Percentiles rank a stretch among this genome's conserved stretches.
Conservation (phyloP, 1,284 basidiomycete species). For the Ustilago crameri region DNA sequence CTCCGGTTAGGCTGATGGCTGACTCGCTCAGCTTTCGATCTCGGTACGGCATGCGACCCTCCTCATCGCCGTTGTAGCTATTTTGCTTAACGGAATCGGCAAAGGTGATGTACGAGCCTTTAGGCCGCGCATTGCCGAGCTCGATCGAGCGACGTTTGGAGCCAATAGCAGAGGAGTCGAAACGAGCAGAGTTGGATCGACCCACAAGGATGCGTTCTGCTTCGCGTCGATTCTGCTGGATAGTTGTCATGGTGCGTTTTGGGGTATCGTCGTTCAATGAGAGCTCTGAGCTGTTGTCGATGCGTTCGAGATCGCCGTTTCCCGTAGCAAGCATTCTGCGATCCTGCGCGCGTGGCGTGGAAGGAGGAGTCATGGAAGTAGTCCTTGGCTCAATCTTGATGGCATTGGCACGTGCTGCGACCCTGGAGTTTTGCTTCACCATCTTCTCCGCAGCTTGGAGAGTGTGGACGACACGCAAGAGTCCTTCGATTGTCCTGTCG, state of each 20-base stretch:
- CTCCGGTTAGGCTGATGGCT: slow-evolving; percentile 56
- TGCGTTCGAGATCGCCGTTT: slow-evolving; percentile 34
- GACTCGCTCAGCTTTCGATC: slow-evolving; percentile 63
- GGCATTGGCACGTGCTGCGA: slow-evolving; percentile 18
- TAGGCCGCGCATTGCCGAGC: slow-evolving; percentile 11
- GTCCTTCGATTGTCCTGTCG: slow-evolving; percentile 50
- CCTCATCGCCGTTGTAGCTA: slow-evolving; percentile 48
- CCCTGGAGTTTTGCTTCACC: slow-evolving; percentile 29
- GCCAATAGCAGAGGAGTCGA: slow-evolving; percentile 8
- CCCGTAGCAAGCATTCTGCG: slow-evolving; percentile 28
- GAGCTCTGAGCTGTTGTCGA: slow-evolving; percentile 32
- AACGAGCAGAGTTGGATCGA: slow-evolving; percentile 14
- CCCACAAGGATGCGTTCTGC: slow-evolving; percentile 51
- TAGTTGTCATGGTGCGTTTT: slow-evolving; percentile 17
- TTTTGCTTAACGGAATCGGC: slow-evolving; percentile 48
- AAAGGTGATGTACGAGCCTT: slow-evolving; percentile 50
- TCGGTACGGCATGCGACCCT: slow-evolving; percentile 52
- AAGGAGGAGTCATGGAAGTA: slow-evolving; percentile 47
- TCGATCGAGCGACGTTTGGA: slow-evolving; percentile 40
- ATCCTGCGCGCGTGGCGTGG: slow-evolving; percentile 35
- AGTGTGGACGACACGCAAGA: slow-evolving; percentile 54
- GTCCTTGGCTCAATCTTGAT: slow-evolving; percentile 42
- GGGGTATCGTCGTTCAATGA: slow-evolving; percentile 34
- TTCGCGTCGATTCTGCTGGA: slow-evolving; percentile 44
- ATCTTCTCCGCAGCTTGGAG: slow-evolving; percentile 41